These are phyloP conservation scores for Gossypium mustelinum DNA, from an alignment of 345 rosid species.

Conservation along the genomic window DNA sequence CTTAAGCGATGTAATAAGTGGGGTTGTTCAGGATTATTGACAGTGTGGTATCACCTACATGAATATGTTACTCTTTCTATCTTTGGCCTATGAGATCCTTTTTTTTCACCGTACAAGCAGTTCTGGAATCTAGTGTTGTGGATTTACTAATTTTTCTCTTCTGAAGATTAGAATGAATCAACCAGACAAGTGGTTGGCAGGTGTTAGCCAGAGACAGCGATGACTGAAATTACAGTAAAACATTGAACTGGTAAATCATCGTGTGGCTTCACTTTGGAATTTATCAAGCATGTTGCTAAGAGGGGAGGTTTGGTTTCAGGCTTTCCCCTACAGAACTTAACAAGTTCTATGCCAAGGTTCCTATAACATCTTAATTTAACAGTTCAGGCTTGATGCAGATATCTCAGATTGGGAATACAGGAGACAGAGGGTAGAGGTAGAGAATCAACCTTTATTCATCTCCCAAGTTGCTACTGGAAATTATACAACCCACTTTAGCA, in stretches of 20 bases:
- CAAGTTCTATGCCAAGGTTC: no score
- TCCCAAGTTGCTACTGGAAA: background rate
- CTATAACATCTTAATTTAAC: no score
- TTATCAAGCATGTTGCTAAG: no score
- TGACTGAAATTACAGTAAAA: no score
- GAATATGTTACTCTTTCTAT: no score
- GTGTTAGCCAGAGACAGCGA: background rate
- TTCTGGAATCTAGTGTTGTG: background rate
- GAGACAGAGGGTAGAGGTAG: background rate
- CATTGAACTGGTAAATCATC: no score
- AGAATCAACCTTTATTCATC: slow-evolving; percentile 19
- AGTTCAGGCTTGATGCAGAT: no score
- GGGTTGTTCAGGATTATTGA: background rate
- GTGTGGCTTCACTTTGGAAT: no score
- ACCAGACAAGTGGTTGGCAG: background rate
- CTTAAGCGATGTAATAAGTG: background rate
- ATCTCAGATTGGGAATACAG: background rate
- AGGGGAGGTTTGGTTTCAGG: no score
- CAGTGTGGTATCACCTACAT: background rate
- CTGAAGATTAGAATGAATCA: background rate
- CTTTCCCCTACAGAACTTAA: no score
- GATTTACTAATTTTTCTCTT: background rate
- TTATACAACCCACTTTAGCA: background rate
- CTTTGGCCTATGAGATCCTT: no score
- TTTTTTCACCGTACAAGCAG: background rate